Evolutionary conservation across 345 rosid species (phyloP).

Genomic region (Brassica cretica): DNA sequence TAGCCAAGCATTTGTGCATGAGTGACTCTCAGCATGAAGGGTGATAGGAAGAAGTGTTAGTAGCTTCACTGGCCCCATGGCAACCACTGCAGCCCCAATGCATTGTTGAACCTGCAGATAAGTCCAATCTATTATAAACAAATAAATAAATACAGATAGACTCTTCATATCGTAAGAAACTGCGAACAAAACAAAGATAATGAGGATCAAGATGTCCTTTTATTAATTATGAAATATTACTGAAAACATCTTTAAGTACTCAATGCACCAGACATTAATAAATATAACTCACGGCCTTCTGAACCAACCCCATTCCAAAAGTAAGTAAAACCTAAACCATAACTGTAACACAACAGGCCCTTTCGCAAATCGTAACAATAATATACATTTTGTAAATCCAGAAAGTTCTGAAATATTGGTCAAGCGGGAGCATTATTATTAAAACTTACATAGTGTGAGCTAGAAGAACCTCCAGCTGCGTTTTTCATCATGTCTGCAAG

Average conservation of each 20-base stretch:
- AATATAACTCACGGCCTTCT: neutral
- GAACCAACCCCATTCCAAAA: neutral
- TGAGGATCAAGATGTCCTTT: neutral
- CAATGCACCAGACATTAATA: slow-evolving; percentile 5
- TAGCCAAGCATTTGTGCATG: slow-evolving; percentile 73
- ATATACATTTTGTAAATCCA: neutral
- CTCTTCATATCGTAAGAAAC: neutral
- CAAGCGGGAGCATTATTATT: neutral
- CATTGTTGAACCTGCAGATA: slow-evolving; percentile 68
- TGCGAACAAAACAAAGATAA: neutral
- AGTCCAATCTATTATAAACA: slow-evolving; percentile 30
- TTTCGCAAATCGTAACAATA: neutral
- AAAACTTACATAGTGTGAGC: slow-evolving; percentile 55
- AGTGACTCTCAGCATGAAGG: slow-evolving; percentile 50
- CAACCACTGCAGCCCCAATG: slow-evolving; percentile 82
- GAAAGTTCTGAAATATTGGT: neutral
- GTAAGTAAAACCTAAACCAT: neutral
- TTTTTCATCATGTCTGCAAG: slow-evolving; percentile 63
- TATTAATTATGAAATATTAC: neutral
- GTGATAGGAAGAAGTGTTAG: slow-evolving; percentile 70
- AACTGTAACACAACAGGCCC: neutral
- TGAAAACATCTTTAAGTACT: neutral
- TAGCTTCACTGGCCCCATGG: slow-evolving; percentile 77
- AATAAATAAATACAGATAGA: slow-evolving; percentile 8
- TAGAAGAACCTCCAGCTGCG: slow-evolving; percentile 42